Conservation (phyloP, 805 yeast genomes). For the Lipomyces sp. region DNA sequence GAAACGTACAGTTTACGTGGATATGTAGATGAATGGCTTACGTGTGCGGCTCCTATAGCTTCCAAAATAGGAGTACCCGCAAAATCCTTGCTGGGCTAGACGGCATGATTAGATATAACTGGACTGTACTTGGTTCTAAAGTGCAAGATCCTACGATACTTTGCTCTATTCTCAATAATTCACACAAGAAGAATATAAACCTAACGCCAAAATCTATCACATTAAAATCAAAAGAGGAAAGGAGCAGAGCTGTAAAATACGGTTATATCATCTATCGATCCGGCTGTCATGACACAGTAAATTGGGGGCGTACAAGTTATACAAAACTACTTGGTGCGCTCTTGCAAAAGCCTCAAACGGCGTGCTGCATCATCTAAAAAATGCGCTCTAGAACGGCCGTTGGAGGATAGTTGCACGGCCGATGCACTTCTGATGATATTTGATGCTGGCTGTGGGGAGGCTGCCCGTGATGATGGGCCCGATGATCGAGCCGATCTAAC, state of each 20-base stretch:
- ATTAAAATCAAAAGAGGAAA: neutral
- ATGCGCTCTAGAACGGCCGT: slow-evolving; percentile 11
- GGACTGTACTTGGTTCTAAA: no score
- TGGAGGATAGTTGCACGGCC: slow-evolving; percentile 23
- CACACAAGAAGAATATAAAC: neutral
- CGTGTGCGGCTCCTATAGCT: no score
- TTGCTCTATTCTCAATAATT: neutral
- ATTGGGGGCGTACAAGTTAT: neutral
- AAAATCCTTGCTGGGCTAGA: no score
- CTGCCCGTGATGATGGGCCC: slow-evolving; percentile 31
- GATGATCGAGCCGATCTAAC: slow-evolving; percentile 25
- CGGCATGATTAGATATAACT: no score
- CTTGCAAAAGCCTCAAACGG: slow-evolving; percentile 22
- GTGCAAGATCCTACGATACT: neutral
- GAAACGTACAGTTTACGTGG: no score
- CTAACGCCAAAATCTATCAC: neutral
- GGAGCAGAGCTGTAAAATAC: neutral
- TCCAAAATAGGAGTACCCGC: no score
- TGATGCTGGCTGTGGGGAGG: slow-evolving; percentile 28
- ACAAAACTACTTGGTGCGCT: neutral
- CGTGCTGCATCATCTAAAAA: slow-evolving; percentile 35
- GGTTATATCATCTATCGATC: neutral
- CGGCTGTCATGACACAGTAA: neutral
- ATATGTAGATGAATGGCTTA: no score
- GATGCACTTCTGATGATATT: slow-evolving; percentile 20